Base-by-base conservation (phyloP, 2,329 filamentous ascomycete genomes). In the Botryotinia globosa region DNA sequence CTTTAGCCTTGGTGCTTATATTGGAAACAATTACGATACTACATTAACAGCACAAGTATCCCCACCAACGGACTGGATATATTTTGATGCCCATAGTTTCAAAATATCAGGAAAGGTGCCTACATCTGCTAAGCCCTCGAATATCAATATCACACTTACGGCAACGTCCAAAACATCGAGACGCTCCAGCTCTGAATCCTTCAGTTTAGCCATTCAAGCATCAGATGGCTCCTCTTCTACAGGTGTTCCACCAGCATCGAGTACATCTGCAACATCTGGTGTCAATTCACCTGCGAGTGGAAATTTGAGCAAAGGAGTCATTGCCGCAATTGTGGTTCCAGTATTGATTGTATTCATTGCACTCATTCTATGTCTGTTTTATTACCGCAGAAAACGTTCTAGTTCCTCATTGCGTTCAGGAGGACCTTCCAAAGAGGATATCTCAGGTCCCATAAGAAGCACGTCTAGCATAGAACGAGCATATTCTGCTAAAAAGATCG, bases 271-370 rank as follows among this genome's bases (percentile, higher is more conserved):
- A 42, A 56, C 73, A n/a, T 66, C 69, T 20, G 37, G 71, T 20
- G 34, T 42, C 5, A 44, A 58, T 42, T 39, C 68, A 16, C 29
- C 59, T 32, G 16, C 29, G 22, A 70, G 45, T 25, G 73, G 42
- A 18, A 69, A 48, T 10, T 62, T 78, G 22, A 75, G 74, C 64
- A 75, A 61, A 59, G 74, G 73, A 32, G 45, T 69, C 2, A 76
- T 79, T 62, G 72, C 76, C 8, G 79, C 77, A 44, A 77, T 80
- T 42, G 67, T 75, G 14, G 73, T 79, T 42, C 76, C 78, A 22
- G 63, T 76, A 42, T 48, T 74, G 16, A 10, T 77, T 10, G 6
- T 76, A 12, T 61, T 78, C 12, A 29, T 76, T 20, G 73, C 74
- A 29, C 58, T 79, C 2, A 45, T 79, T 8, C 25, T 77, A 5